Percentiles rank a stretch among this genome's conserved stretches.
Evolutionary conservation across 1,139 yeast genomes (phyloP).

Genomic region (Kurtzmaniella quercitrusa): DNA sequence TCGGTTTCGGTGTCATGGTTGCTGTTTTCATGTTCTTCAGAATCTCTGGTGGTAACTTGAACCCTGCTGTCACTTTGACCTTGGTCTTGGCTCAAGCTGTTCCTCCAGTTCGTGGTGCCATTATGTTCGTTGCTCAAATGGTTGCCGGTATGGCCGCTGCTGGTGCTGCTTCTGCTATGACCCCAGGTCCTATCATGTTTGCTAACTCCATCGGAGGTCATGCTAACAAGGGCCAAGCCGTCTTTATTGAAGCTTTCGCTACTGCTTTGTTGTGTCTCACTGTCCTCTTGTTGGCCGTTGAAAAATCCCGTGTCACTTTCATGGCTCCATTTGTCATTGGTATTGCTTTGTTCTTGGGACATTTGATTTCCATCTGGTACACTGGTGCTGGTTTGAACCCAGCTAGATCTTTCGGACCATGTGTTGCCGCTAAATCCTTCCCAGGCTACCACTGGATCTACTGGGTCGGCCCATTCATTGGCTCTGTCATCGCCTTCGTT

Average conservation of each 20-base stretch:
- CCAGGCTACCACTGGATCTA: constrained; percentile 77
- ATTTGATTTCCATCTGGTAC: constrained; percentile 75
- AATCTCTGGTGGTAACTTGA: constrained; percentile 85
- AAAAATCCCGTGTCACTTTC: constrained; percentile 70
- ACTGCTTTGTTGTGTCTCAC: constrained; percentile 70
- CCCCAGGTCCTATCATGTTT: constrained; percentile 76
- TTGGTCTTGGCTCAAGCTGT: constrained; percentile 68
- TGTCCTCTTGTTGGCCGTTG: constrained; percentile 81
- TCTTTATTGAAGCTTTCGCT: constrained; percentile 81
- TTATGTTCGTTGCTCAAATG: constrained; percentile 66
- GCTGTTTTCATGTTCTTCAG: constrained; percentile 71
- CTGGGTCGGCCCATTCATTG: constrained; percentile 84
- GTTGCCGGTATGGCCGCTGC: constrained; percentile 92
- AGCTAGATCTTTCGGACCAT: constrained; percentile 85
- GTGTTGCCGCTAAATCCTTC: constrained; percentile 66
- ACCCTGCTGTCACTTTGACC: constrained; percentile 83
- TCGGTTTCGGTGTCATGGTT: constrained; percentile 82
- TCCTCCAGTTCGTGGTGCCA: constrained; percentile 64
- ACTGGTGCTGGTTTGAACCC: constrained; percentile 94
- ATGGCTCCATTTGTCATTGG: constrained; percentile 87
- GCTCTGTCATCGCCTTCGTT: constrained; percentile 61
- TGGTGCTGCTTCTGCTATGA: constrained; percentile 83
- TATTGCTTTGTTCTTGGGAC: constrained; percentile 75
- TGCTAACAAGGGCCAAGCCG: constrained; percentile 68
- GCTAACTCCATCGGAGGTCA: constrained; percentile 69